A percentile compares a stretch with the other conserved stretches of the same genome.
phyloP scores from a whole-genome alignment of 441 rosid species.

The Euphorbia celastroides region DNA sequence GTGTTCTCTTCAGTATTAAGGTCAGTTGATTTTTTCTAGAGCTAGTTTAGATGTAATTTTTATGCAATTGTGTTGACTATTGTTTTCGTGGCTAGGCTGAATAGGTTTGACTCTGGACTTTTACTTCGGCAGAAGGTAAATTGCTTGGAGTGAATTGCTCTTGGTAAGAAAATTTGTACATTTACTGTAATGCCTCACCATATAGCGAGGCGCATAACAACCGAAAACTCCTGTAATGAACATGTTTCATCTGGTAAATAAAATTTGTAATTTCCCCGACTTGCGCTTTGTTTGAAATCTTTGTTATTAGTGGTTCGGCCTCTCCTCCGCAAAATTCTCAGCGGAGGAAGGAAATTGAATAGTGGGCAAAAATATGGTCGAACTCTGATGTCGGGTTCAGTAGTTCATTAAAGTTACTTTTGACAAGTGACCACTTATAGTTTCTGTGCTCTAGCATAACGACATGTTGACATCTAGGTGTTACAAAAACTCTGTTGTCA shows the following conservation, averaged over 20 bases:
- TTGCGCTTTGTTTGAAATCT: neutral
- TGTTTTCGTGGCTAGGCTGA: slow-evolving; percentile 13
- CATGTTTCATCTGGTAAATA: slow-evolving; percentile 7
- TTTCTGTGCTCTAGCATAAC: neutral
- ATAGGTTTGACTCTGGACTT: slow-evolving; percentile 10
- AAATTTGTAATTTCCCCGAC: neutral
- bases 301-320: neutral
- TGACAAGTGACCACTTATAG: neutral
- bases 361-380: neutral
- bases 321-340: neutral
- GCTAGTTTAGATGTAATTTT: slow-evolving; percentile 41
- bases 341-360: neutral
- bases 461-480: neutral
- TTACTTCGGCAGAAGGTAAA: neutral
- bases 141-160: neutral
- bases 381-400: neutral
- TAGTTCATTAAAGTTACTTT: neutral
- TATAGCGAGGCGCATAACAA: neutral
- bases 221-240: slow-evolving; percentile 4
- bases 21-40: slow-evolving; percentile 33
- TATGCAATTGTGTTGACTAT: slow-evolving; percentile 1
- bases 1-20: slow-evolving; percentile 71
- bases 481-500: neutral
- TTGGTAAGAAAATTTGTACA: neutral
- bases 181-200: neutral